Evolutionary conservation across 495 filamentous ascomycete genomes (phyloP).

Genomic region (Bryoglossum gracile): DNA sequence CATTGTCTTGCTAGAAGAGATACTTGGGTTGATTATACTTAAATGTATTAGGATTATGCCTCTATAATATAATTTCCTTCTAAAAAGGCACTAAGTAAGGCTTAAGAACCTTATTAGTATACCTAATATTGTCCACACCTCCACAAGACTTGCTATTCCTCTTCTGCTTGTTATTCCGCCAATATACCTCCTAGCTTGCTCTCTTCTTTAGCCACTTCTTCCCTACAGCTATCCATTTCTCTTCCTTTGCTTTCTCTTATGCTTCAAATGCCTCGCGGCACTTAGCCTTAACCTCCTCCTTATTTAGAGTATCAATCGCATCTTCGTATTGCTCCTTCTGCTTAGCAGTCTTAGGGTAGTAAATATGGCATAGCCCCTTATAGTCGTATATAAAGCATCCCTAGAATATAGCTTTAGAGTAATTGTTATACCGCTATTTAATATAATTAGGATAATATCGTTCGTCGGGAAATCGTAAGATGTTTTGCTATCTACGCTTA

Average conservation of each 20-base stretch:
- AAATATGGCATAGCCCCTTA: constrained; percentile 1
- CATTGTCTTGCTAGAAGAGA: constrained; percentile 7
- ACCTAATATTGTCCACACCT: not conserved
- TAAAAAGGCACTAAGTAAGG: not conserved
- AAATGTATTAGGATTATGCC: not conserved
- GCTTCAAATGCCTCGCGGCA: not conserved
- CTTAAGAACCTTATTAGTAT: not conserved
- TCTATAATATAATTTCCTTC: not conserved
- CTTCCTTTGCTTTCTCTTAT: constrained; percentile 3
- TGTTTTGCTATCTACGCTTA: constrained; percentile 1
- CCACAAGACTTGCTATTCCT: not conserved
- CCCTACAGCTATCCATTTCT: not conserved
- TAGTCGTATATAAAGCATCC: not conserved
- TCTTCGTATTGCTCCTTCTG: not conserved
- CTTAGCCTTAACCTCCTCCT: constrained; percentile 6
- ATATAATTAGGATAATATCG: constrained; percentile 4
- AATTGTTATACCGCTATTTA: not conserved
- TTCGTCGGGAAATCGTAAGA: not conserved
- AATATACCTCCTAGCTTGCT: constrained; percentile 1
- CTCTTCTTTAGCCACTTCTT: not conserved
- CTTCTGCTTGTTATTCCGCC: not conserved
- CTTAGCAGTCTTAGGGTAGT: not conserved
- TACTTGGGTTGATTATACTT: not conserved
- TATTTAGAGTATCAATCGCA: constrained; percentile 2
- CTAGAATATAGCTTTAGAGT: not conserved